These are phyloP conservation scores for Noccaea caerulescens DNA, from an alignment of 345 rosid species.

Conservation along the genomic window DNA sequence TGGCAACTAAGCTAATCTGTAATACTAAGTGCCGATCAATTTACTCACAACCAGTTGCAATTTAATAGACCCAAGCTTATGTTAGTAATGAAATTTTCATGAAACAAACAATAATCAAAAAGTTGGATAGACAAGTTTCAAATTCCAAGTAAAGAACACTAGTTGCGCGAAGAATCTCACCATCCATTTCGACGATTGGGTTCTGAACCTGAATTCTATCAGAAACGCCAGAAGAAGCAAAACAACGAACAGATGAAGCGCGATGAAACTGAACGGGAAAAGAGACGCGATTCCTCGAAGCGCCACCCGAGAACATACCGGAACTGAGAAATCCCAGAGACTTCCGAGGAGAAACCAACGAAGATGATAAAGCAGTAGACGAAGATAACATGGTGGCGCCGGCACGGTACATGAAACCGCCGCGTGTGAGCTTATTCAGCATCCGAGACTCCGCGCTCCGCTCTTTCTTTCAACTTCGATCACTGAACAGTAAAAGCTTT, in stretches of 20 bases:
- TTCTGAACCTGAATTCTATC: conserved; percentile 58
- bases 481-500: conserved; percentile 18
- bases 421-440: conserved; percentile 38
- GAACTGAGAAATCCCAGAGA: conserved; percentile 37
- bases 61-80: not conserved
- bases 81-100: not conserved
- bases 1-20: not conserved
- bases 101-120: not conserved
- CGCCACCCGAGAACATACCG: conserved; percentile 31
- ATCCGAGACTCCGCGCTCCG: conserved; percentile 30
- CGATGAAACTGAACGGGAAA: conserved; percentile 39
- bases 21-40: conserved; percentile 11
- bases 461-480: not conserved
- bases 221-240: conserved; percentile 51
- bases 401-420: conserved; percentile 37
- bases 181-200: conserved; percentile 73
- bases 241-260: conserved; percentile 51
- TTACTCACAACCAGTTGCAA: conserved; percentile 14
- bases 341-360: conserved; percentile 33
- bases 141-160: not conserved
- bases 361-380: conserved; percentile 38
- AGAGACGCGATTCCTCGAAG: conserved; percentile 41
- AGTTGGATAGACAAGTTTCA: not conserved
- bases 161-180: conserved; percentile 45
- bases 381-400: conserved; percentile 42